Conservation (phyloP, 768 basidiomycete species). For the Lyophyllum atratum region DNA sequence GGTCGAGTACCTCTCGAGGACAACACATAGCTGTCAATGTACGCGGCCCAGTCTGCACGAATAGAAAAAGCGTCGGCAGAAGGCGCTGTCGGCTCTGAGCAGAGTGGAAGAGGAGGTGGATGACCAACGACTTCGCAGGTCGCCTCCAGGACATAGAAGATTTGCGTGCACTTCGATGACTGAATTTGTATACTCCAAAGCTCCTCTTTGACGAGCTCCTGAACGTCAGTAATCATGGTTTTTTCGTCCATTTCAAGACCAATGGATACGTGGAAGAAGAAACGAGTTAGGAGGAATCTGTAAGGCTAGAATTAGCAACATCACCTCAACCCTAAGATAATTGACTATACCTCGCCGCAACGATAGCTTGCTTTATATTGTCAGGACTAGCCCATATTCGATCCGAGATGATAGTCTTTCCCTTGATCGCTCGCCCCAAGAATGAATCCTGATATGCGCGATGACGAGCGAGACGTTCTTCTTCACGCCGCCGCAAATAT, state of each 20-base stretch:
- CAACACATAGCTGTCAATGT: constrained; percentile 36
- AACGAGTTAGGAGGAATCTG: constrained; percentile 64
- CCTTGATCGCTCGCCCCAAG: constrained; percentile 40
- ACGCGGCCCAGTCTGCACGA: constrained; percentile 69
- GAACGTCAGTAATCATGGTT: constrained; percentile 44
- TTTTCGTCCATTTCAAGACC: constrained; percentile 34
- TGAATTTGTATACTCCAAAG: constrained; percentile 57
- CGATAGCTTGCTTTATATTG: constrained; percentile 51
- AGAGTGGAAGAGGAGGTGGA: constrained; percentile 8
- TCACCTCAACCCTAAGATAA: background rate
- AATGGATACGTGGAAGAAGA: constrained; percentile 65
- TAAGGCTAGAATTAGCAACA: background rate
- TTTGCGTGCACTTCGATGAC: constrained; percentile 24
- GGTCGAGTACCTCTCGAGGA: constrained; percentile 16
- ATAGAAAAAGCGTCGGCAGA: constrained; percentile 18
- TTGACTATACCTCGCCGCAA: constrained; percentile 53
- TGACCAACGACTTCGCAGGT: constrained; percentile 76
- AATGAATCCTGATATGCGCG: constrained; percentile 50
- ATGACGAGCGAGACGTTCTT: constrained; percentile 41
- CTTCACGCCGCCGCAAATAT: constrained; percentile 55
- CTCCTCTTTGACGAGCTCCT: constrained; percentile 55
- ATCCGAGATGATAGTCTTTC: constrained; percentile 37
- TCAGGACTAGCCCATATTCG: constrained; percentile 64
- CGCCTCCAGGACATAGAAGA: constrained; percentile 61
- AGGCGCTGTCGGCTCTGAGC: background rate